A percentile compares a stretch with the other conserved stretches of the same genome.
Conservation (phyloP, 805 yeast species). For the Lipomyces kockii region DNA sequence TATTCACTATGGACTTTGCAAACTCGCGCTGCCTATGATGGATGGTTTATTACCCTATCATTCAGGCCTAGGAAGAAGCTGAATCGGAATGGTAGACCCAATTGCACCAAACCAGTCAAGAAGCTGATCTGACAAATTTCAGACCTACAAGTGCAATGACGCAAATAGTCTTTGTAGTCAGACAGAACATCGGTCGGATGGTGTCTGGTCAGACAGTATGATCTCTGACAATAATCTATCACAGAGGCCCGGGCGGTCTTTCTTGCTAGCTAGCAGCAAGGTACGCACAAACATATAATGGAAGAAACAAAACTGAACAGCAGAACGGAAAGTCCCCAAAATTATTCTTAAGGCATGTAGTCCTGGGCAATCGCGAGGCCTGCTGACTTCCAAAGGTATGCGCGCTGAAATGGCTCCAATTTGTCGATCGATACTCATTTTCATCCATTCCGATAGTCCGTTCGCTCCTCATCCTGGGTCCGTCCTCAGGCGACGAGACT, state of each 20-base stretch:
- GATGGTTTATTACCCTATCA: not conserved
- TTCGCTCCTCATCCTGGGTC: conserved; percentile 11
- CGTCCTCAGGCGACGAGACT: conserved; percentile 27
- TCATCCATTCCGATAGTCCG: conserved; percentile 3
- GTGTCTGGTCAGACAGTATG: not conserved
- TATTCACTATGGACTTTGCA: not conserved
- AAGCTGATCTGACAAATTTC: not conserved
- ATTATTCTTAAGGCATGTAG: not conserved
- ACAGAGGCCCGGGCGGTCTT: not conserved
- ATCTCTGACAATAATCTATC: not conserved
- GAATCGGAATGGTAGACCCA: not conserved
- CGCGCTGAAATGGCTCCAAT: not conserved
- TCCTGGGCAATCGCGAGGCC: not conserved
- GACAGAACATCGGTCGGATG: not conserved
- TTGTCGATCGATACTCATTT: conserved; percentile 7
- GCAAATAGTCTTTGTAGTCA: not conserved
- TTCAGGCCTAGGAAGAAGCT: not conserved
- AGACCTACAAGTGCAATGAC: not conserved
- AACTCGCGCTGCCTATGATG: not conserved
- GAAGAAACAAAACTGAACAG: not conserved
- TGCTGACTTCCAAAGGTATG: not conserved
- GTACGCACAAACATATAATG: not conserved
- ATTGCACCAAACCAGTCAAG: not conserved
- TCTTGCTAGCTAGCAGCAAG: not conserved
- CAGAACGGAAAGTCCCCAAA: not conserved